Percentiles rank a stretch among this genome's conserved stretches.
phyloP scores from a whole-genome alignment of 176 grass and related monocot genomes.

The Cenchrus americanus region DNA sequence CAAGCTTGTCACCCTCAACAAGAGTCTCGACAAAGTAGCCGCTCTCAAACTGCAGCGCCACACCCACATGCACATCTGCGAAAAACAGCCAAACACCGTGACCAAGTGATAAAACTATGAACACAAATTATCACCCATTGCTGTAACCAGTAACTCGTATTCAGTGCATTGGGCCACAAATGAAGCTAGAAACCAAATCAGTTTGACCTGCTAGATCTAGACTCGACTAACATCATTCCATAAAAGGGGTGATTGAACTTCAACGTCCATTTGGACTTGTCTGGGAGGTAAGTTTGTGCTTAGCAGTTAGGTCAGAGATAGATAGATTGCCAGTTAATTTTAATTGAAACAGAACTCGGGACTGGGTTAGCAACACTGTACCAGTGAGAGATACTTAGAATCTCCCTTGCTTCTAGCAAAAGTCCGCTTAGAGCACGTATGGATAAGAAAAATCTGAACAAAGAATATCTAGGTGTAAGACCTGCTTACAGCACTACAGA shows the following conservation, averaged over 20 bases:
- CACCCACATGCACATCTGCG: constrained; percentile 69
- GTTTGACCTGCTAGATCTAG: not conserved
- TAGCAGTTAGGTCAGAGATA: not conserved
- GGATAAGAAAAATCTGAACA: not conserved
- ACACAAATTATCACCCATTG: not conserved
- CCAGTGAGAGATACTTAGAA: not conserved
- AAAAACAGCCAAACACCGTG: constrained; percentile 20
- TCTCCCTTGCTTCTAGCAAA: not conserved
- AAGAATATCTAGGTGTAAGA: not conserved
- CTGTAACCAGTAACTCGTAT: not conserved
- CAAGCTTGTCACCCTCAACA: constrained; percentile 89
- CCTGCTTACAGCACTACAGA: not conserved
- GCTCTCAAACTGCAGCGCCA: constrained; percentile 72
- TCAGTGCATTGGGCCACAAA: not conserved
- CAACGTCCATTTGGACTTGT: not conserved
- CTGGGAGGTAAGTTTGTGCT: not conserved
- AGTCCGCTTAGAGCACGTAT: not conserved
- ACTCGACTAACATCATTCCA: not conserved
- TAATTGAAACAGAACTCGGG: not conserved
- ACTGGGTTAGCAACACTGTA: no score
- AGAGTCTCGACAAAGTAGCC: constrained; percentile 97
- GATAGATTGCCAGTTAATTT: not conserved
- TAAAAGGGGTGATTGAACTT: not conserved
- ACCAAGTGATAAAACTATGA: constrained; percentile 31
- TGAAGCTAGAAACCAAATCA: not conserved